Conservation (phyloP, 2,329 filamentous ascomycete genomes). For the Aspergillus fructus region DNA sequence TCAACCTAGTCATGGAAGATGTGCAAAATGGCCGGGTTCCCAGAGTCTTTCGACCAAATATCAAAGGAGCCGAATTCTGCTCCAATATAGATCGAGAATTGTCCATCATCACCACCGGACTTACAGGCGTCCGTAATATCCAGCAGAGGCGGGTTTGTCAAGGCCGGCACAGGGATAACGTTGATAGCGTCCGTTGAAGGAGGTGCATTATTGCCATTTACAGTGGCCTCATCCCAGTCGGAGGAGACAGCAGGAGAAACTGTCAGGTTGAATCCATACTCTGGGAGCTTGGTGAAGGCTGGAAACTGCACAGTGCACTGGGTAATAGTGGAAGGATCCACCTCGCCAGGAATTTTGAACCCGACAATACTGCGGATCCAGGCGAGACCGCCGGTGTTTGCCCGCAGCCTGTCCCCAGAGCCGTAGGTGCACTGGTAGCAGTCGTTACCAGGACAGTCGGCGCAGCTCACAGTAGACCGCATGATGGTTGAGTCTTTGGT, state of each 20-base stretch:
- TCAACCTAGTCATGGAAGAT: constrained; percentile 1
- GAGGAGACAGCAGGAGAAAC: constrained; percentile 8
- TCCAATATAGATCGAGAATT: constrained; percentile 15
- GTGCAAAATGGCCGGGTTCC: constrained; percentile 13
- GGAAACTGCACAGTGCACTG: constrained; percentile 18
- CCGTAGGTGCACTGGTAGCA: constrained; percentile 16
- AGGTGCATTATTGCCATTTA: constrained; percentile 13
- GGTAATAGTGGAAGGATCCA: neutral
- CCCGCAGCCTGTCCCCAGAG: constrained; percentile 3
- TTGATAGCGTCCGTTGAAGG: neutral
- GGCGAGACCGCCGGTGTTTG: constrained; percentile 10
- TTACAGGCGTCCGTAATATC: constrained; percentile 15
- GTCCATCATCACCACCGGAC: constrained; percentile 1
- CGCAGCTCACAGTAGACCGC: constrained; percentile 12
- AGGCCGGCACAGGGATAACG: neutral
- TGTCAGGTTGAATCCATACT: constrained; percentile 11
- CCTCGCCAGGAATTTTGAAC: constrained; percentile 8
- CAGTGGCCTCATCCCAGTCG: constrained; percentile 14
- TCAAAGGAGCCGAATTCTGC: constrained; percentile 10
- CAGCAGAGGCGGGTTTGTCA: constrained; percentile 4
- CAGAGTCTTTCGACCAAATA: constrained; percentile 16
- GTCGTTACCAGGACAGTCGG: constrained; percentile 12
- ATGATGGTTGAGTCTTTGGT: constrained; percentile 18
- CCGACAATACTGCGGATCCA: constrained; percentile 13
- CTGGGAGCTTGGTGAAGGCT: constrained; percentile 6